Conservation (phyloP, 176 grass and related monocot species). For the Aegilops umbellulata region DNA sequence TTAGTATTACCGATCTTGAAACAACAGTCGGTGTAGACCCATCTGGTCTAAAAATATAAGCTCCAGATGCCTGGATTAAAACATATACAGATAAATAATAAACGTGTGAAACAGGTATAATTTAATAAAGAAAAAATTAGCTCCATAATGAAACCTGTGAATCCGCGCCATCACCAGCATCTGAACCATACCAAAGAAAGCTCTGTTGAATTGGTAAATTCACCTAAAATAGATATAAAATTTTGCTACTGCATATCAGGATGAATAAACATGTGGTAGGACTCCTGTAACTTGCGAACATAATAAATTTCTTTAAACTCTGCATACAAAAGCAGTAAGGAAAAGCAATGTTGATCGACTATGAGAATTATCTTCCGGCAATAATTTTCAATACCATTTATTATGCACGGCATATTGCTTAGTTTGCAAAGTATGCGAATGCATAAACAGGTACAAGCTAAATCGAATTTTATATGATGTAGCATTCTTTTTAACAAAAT, state of each 20-base stretch:
- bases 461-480: not conserved
- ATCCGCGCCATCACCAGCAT: conserved; percentile 53
- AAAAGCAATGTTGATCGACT: not conserved
- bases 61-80: conserved; percentile 73
- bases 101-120: not conserved
- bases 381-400: not conserved
- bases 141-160: conserved; percentile 53
- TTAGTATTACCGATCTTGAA: conserved; percentile 58
- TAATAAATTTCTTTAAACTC: not conserved
- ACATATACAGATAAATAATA: conserved; percentile 13
- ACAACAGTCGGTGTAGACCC: conserved; percentile 47
- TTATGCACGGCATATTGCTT: not conserved
- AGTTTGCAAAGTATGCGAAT: not conserved
- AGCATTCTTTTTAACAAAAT: too few relatives aligned
- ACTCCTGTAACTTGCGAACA: not conserved
- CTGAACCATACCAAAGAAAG: conserved; percentile 81
- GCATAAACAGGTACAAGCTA: not conserved
- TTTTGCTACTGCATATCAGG: not conserved
- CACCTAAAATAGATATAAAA: conserved; percentile 44
- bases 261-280: not conserved
- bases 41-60: conserved; percentile 91
- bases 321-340: not conserved
- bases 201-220: conserved; percentile 74
- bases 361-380: not conserved
- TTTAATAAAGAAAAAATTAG: conserved; percentile 5